A percentile compares a stretch with the other conserved stretches of the same genome.
phyloP scores from a whole-genome alignment of 106 monocot species.

The Dendrobium catenatum region DNA sequence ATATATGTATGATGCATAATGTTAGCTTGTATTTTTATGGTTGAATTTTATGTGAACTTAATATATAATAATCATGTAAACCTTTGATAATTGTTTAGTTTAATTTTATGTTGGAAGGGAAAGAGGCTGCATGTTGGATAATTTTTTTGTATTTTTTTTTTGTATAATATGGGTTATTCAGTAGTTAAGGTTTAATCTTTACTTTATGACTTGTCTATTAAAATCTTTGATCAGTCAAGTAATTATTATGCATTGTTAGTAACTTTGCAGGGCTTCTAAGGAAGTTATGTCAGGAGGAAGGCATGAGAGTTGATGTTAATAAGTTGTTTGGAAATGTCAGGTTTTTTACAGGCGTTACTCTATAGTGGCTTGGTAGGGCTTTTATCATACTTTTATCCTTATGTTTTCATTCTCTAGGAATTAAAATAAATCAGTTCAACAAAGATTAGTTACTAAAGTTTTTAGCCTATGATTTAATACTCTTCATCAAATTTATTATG shows the following conservation, averaged over 20 bases:
- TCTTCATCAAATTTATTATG: no score
- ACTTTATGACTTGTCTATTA: background rate
- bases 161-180: conserved; percentile 84
- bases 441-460: no score
- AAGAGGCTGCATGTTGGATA: conserved; percentile 74
- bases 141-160: conserved; percentile 93
- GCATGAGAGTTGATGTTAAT: conserved; percentile 81
- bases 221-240: background rate
- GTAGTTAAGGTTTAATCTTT: conserved; percentile 33
- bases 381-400: background rate
- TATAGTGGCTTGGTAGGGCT: conserved; percentile 94
- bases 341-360: conserved; percentile 67
- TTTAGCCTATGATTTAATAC: no score
- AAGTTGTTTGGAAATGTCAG: conserved; percentile 98
- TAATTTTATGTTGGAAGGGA: conserved; percentile 32
- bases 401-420: background rate
- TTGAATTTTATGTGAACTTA: background rate
- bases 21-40: background rate
- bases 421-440: background rate
- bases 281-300: conserved; percentile 90
- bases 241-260: background rate
- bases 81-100: background rate
- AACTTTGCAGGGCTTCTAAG: conserved; percentile 77
- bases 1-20: background rate
- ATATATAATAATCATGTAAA: background rate